Evolutionary conservation across 352 stramenopile genomes (phyloP).

Genomic region (Elongisporangium undulatum): DNA sequence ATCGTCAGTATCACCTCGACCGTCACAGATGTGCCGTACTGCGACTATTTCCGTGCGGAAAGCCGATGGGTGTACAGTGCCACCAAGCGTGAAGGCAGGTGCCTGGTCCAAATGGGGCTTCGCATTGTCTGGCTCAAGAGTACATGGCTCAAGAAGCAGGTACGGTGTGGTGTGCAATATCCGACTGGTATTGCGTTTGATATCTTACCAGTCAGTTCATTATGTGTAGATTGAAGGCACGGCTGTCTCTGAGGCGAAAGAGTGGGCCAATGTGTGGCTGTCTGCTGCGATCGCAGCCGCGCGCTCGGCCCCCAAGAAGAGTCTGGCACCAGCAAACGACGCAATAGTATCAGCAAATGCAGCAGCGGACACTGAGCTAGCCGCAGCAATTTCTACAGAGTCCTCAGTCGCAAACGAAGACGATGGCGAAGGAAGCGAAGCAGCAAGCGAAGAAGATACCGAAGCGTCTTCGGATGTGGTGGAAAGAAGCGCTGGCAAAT

Average conservation of each 20-base stretch:
- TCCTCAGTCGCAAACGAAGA: neutral
- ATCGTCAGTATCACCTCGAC: constrained; percentile 68
- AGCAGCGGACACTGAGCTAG: neutral
- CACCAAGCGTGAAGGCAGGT: constrained; percentile 29
- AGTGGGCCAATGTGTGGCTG: constrained; percentile 44
- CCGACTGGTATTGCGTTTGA: neutral
- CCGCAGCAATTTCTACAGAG: neutral
- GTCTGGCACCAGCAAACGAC: neutral
- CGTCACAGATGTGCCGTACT: constrained; percentile 79
- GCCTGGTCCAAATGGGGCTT: constrained; percentile 57
- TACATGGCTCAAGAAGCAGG: constrained; percentile 87
- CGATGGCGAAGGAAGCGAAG: neutral
- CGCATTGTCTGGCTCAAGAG: constrained; percentile 76
- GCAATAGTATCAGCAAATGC: neutral
- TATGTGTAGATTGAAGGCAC: constrained; percentile 66
- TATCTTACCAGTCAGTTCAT: neutral
- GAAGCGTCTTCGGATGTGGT: neutral
- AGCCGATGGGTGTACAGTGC: constrained; percentile 81
- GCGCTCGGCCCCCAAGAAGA: neutral
- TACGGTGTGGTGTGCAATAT: constrained; percentile 10
- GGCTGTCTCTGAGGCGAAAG: constrained; percentile 67
- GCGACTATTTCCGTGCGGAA: constrained; percentile 85
- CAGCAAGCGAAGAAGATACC: neutral
- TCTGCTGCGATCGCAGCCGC: constrained; percentile 31
- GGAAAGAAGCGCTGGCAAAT: neutral